A percentile compares a stretch with the other conserved stretches of the same genome.
These are phyloP conservation scores for Tulasnella sp. DNA, from an alignment of 768 basidiomycete genomes.

Conservation along the genomic window DNA sequence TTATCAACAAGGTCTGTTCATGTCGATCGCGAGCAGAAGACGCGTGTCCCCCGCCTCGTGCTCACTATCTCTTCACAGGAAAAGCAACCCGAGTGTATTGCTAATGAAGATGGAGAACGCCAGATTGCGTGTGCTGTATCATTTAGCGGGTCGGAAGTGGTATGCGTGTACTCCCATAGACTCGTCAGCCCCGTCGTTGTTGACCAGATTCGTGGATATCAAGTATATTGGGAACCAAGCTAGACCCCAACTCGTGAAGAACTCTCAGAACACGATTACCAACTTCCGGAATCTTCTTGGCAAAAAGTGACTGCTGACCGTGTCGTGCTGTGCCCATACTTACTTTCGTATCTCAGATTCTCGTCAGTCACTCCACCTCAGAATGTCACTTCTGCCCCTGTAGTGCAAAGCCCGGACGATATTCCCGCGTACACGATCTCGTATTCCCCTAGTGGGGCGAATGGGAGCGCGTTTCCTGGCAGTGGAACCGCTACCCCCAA, in stretches of 20 bases:
- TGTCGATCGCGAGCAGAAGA: neutral
- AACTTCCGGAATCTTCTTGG: conserved; percentile 90
- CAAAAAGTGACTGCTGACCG: conserved; percentile 51
- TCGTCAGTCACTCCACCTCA: conserved; percentile 46
- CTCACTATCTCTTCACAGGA: conserved; percentile 42
- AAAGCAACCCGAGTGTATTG: conserved; percentile 85
- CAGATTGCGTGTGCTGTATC: conserved; percentile 93
- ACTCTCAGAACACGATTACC: conserved; percentile 85
- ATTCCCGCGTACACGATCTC: conserved; percentile 76
- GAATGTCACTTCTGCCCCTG: conserved; percentile 42
- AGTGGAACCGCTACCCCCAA: conserved; percentile 33
- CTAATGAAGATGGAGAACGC: conserved; percentile 96
- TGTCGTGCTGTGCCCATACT: neutral
- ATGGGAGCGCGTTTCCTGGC: conserved; percentile 18
- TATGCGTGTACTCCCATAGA: conserved; percentile 30
- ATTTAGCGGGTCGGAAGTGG: conserved; percentile 84
- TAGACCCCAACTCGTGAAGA: conserved; percentile 88
- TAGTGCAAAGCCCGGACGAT: conserved; percentile 49
- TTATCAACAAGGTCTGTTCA: conserved; percentile 75
- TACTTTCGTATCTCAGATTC: conserved; percentile 37
- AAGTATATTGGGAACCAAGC: conserved; percentile 96
- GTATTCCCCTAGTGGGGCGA: conserved; percentile 64
- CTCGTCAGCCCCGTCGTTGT: neutral
- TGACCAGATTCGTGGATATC: neutral
- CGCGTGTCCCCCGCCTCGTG: neutral